These are phyloP conservation scores for Lentinula raphanica DNA, from an alignment of 768 basidiomycete genomes.

Conservation along the genomic window DNA sequence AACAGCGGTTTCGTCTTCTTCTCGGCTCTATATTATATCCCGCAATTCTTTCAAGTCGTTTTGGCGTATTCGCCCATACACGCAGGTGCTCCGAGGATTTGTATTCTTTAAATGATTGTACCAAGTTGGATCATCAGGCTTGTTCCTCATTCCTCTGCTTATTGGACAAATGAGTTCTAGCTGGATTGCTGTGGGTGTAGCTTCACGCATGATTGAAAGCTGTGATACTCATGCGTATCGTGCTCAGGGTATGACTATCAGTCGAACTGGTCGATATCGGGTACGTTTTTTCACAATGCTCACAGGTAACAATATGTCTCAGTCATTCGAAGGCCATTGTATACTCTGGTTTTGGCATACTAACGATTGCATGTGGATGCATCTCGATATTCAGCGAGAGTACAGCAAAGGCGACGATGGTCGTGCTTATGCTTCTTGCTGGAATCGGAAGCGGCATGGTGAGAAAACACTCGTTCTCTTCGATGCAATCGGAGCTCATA, in stretches of 20 bases:
- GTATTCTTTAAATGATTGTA: not conserved
- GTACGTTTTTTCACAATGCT: conserved; percentile 24
- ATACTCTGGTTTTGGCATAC: conserved; percentile 58
- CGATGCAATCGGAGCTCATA: not conserved
- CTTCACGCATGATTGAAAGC: not conserved
- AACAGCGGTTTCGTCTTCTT: conserved; percentile 55
- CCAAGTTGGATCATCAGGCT: conserved; percentile 27
- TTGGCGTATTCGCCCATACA: conserved; percentile 62
- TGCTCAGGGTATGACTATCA: conserved; percentile 52
- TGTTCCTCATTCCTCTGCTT: conserved; percentile 67
- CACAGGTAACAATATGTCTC: not conserved
- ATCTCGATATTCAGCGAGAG: conserved; percentile 55
- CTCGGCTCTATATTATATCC: conserved; percentile 65
- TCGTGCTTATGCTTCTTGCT: conserved; percentile 56
- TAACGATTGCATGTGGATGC: conserved; percentile 67
- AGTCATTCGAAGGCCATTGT: conserved; percentile 44
- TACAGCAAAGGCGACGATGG: conserved; percentile 44
- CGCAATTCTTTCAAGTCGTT: conserved; percentile 72
- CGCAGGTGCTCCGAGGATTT: conserved; percentile 18
- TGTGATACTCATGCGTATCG: not conserved
- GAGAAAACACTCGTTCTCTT: conserved; percentile 21
- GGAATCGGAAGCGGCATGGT: conserved; percentile 60
- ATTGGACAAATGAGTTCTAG: conserved; percentile 58
- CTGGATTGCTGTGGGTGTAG: conserved; percentile 41
- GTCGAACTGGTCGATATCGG: conserved; percentile 58